phyloP scores from a whole-genome alignment of 1,284 basidiomycete species.

The Mycena sp. region DNA sequence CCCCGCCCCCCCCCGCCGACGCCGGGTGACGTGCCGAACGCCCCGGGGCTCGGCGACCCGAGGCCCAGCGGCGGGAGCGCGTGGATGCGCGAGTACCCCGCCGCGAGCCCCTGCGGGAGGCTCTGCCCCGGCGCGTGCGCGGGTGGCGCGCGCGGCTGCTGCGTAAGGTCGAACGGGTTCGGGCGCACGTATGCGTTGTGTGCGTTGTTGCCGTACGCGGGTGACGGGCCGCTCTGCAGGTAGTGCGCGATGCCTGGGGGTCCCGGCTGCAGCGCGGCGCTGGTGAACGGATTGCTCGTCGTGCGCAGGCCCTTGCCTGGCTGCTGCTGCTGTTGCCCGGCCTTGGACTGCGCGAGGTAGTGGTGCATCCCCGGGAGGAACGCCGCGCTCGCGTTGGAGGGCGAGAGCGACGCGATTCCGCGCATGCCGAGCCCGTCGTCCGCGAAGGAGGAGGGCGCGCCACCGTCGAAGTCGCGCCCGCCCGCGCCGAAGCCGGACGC shows the following conservation, averaged over 20 bases:
- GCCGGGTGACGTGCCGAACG: slow-evolving; percentile 40
- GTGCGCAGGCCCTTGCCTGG: slow-evolving; percentile 17
- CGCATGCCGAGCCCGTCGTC: slow-evolving; percentile 6
- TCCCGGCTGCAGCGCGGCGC: slow-evolving; percentile 28
- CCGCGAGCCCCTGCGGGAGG: slow-evolving; percentile 88
- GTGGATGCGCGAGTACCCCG: slow-evolving; percentile 87
- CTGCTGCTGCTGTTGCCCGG: slow-evolving; percentile 23
- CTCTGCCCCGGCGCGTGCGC: slow-evolving; percentile 86
- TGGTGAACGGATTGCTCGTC: slow-evolving; percentile 3
- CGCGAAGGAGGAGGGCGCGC: slow-evolving; percentile 20
- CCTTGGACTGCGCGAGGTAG: slow-evolving; percentile 48
- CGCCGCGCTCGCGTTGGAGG: slow-evolving; percentile 80
- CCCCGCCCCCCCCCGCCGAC: slow-evolving; percentile 30
- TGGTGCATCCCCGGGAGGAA: slow-evolving; percentile 74
- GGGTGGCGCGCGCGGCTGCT: slow-evolving; percentile 69
- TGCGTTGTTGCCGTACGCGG: slow-evolving; percentile 37
- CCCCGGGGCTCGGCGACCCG: slow-evolving; percentile 52
- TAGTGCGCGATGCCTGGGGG: slow-evolving; percentile 27
- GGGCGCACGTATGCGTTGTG: slow-evolving; percentile 38
- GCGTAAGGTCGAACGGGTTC: slow-evolving; percentile 53
- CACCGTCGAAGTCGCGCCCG: slow-evolving; percentile 14
- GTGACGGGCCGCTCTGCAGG: slow-evolving; percentile 20
- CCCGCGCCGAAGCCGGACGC: slow-evolving; percentile 31
- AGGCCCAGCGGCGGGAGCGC: slow-evolving; percentile 63
- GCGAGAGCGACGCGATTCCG: slow-evolving; percentile 48